Conservation (phyloP, 495 filamentous ascomycete genomes). For the Physcia stellaris region DNA sequence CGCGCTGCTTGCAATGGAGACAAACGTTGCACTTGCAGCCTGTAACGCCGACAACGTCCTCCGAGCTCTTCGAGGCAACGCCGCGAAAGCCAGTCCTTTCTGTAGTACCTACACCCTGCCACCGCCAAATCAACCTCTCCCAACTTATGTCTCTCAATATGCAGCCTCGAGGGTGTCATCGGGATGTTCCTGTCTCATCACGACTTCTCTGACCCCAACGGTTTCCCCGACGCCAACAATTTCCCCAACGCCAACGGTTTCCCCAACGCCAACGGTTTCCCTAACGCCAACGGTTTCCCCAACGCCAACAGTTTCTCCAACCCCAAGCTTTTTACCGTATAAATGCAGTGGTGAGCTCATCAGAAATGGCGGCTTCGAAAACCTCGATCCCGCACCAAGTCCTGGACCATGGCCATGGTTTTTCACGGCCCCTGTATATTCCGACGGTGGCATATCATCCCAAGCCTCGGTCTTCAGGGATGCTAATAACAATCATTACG, state of each 20-base stretch:
- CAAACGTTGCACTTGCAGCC: neutral
- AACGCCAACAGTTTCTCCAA: neutral
- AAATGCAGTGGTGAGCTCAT: neutral
- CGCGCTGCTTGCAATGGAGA: neutral
- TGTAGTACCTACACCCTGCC: conserved; percentile 5
- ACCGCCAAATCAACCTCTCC: conserved; percentile 2
- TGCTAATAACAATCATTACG: neutral
- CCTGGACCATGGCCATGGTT: neutral
- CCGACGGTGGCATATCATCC: neutral
- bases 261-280: neutral
- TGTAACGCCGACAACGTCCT: conserved; percentile 6
- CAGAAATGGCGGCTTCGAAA: conserved; percentile 1
- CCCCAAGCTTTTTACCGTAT: no score
- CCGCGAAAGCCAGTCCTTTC: conserved; percentile 1
- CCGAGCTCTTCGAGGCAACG: neutral
- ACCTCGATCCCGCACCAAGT: neutral
- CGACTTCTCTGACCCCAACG: neutral
- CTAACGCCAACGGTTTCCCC: neutral
- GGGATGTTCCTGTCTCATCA: conserved; percentile 2
- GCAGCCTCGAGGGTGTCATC: conserved; percentile 3
- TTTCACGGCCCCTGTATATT: neutral
- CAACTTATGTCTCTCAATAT: conserved; percentile 3
- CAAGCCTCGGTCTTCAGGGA: neutral
- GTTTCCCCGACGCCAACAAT: neutral
- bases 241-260: neutral